Evolutionary conservation across 139 green algal genomes (phyloP), one percentile per base, ranked within the genome.

Genomic region (Eudorina sp.): DNA sequence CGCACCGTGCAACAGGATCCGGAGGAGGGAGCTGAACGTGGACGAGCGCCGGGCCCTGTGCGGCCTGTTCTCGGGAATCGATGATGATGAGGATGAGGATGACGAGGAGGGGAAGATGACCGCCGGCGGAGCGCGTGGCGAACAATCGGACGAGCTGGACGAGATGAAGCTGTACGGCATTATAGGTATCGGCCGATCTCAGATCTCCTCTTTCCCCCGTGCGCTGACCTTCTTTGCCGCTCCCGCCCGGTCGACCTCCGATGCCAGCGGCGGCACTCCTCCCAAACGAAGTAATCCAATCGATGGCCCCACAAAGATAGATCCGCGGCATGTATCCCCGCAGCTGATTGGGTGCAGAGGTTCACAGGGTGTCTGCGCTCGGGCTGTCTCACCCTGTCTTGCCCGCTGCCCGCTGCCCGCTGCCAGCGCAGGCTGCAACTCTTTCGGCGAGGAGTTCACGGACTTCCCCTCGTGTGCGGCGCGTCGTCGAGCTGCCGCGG

Each of bases 381-480:
- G n/a, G n/a, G n/a, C n/a, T 40, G 62, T 2, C 5, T 48, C 34
- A 75, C 36, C 66, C 31, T 36, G 8, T 14, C 66, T 11, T n/a
- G n/a, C n/a, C 36, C 38, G 36, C 21, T 53, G 2, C 8, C 11
- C 8, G 11, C 68, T 53, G 0, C 64, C 31, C 9, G 3, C 31
- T 18, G 8, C 9, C 68, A 45, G 25, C 38, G 36, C 70, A 86
- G 80, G 51, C 6, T 64, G 58, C 55, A 91, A 91, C 75, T 62
- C 72, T 16, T 91, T 84, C 45, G 88, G 88, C 0, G 88, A 89
- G 62, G 73, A 91, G 60, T 86, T 83, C 58, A 45, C 48, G 3
- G 88, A 91, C 73, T 43, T 91, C 23, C 31, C 83, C 25, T 14
- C 79, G 0, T 43, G 8, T 19, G 1, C 11, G 1, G 73, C 81